phyloP scores from a whole-genome alignment of 352 stramenopile genomes.

The Phytophthora hybrid region DNA sequence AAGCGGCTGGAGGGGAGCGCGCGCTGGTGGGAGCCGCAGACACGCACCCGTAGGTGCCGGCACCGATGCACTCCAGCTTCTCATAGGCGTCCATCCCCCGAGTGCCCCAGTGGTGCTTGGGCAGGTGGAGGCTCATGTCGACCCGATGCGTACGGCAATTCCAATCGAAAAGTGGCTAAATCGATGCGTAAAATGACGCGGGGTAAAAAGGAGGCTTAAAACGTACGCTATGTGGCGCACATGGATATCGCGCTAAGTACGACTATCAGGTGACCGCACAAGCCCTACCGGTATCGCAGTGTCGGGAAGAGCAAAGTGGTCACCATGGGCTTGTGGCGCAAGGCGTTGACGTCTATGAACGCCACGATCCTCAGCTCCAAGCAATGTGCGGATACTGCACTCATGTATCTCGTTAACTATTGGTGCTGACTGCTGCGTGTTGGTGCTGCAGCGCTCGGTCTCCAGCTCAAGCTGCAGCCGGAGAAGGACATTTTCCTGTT shows the following conservation, averaged over 20 bases:
- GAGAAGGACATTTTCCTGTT: slow-evolving; percentile 87
- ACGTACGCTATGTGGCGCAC: neutral
- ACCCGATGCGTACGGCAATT: neutral
- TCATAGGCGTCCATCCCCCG: slow-evolving; percentile 87
- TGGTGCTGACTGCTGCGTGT: neutral
- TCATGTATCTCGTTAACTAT: neutral
- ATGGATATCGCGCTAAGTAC: slow-evolving; percentile 23
- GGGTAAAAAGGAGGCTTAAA: slow-evolving; percentile 2
- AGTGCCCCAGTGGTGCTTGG: slow-evolving; percentile 87
- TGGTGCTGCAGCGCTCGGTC: slow-evolving; percentile 58
- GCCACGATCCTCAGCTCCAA: slow-evolving; percentile 83
- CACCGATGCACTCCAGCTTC: slow-evolving; percentile 91
- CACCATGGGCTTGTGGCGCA: slow-evolving; percentile 80
- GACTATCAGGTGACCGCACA: slow-evolving; percentile 16
- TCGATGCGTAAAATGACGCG: neutral
- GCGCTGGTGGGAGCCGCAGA: neutral
- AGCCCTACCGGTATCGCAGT: neutral
- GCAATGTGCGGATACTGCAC: slow-evolving; percentile 58
- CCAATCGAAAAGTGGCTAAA: slow-evolving; percentile 15
- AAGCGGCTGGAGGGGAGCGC: neutral
- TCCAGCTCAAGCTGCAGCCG: slow-evolving; percentile 77
- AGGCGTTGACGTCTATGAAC: slow-evolving; percentile 77
- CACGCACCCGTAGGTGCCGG: slow-evolving; percentile 87
- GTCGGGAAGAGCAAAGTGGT: slow-evolving; percentile 4
- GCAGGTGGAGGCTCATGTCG: slow-evolving; percentile 86